phyloP scores from a whole-genome alignment of 768 basidiomycete species.

The Guyanaporus albipodus region DNA sequence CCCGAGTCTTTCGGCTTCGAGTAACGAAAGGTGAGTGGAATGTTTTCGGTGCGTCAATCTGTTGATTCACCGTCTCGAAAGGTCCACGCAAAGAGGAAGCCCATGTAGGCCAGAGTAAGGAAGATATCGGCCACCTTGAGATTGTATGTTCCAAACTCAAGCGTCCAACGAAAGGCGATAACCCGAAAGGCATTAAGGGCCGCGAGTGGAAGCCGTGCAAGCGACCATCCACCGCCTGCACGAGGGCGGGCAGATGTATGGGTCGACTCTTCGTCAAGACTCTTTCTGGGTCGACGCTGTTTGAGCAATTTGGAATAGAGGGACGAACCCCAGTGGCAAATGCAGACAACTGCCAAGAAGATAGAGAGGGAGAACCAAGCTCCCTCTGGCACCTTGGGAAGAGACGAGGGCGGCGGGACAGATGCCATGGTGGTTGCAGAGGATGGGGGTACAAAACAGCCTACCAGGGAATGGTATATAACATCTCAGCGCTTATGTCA shows the following conservation, averaged over 20 bases:
- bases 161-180: constrained; percentile 44
- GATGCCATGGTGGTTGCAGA: constrained; percentile 1
- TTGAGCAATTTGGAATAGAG: constrained; percentile 18
- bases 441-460: background rate
- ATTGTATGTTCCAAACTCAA: constrained; percentile 42
- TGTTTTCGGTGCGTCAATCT: background rate
- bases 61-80: constrained; percentile 42
- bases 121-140: constrained; percentile 41
- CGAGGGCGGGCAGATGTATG: background rate
- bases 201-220: constrained; percentile 37
- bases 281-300: background rate
- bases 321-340: constrained; percentile 26
- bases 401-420: background rate
- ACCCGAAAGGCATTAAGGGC: constrained; percentile 44
- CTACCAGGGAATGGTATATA: background rate
- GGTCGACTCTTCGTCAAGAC: constrained; percentile 17
- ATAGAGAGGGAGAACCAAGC: constrained; percentile 17
- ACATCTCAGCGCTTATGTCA: background rate
- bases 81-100: constrained; percentile 41
- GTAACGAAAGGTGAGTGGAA: background rate
- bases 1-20: background rate
- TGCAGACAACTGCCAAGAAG: constrained; percentile 18
- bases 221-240: constrained; percentile 33
- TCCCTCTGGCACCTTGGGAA: background rate
- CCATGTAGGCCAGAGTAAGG: constrained; percentile 45